Conservation (phyloP, 805 yeast species). For the Kluyveromyces aestuarii region DNA sequence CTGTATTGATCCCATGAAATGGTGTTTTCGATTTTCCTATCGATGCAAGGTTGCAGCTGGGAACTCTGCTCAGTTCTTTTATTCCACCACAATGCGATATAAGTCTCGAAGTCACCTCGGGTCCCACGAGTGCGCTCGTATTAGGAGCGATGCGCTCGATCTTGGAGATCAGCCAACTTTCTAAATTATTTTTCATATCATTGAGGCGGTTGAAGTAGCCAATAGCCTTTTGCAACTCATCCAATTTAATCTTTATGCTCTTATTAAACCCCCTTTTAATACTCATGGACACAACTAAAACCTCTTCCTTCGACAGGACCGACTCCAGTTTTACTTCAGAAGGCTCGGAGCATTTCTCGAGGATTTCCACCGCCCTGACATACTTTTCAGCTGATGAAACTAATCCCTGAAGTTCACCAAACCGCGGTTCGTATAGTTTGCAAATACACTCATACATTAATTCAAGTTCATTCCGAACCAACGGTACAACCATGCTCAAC, state of each 20-base stretch:
- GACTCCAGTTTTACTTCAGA: constrained; percentile 28
- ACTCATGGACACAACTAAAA: constrained; percentile 67
- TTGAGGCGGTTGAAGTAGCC: constrained; percentile 39
- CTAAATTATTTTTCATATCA: constrained; percentile 35
- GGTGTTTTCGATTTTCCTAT: constrained; percentile 44
- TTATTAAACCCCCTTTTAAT: constrained; percentile 39
- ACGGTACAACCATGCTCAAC: constrained; percentile 6
- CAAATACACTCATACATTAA: constrained; percentile 41
- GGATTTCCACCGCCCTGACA: constrained; percentile 39
- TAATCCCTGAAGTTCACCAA: constrained; percentile 62
- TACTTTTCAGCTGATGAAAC: constrained; percentile 56
- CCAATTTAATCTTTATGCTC: constrained; percentile 30
- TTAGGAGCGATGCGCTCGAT: constrained; percentile 70
- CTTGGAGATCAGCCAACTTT: constrained; percentile 46
- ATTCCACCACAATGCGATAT: constrained; percentile 64
- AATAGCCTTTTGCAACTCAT: constrained; percentile 31
- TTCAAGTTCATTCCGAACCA: constrained; percentile 38
- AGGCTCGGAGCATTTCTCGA: constrained; percentile 38
- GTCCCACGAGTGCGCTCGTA: constrained; percentile 59
- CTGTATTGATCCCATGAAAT: constrained; percentile 27
- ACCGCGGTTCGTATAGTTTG: constrained; percentile 46
- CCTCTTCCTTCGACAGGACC: constrained; percentile 52
- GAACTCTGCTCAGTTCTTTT: constrained; percentile 52
- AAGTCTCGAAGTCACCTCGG: constrained; percentile 64
- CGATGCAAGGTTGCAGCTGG: constrained; percentile 78